These are phyloP conservation scores for Coccomyxa subellipsoidea DNA, from an alignment of 163 green algal genomes.

Conservation along the genomic window DNA sequence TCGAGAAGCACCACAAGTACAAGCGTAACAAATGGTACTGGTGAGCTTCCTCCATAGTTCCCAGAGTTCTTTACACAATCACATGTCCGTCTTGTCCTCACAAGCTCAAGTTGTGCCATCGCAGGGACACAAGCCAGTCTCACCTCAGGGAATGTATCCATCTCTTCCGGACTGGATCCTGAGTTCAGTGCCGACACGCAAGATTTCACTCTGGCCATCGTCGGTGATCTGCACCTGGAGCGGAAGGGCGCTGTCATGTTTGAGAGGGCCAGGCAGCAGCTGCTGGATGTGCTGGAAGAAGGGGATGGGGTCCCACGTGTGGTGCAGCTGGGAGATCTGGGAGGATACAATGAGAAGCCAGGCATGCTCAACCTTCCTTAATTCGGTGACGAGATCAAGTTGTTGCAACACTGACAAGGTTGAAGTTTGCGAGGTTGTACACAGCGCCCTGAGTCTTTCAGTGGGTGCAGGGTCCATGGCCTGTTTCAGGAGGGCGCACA, in stretches of 20 bases:
- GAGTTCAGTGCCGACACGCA: neutral
- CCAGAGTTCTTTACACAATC: neutral
- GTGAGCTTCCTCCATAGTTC: neutral
- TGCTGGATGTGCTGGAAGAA: slow-evolving; percentile 32
- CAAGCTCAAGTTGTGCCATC: no score
- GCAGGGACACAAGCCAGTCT: no score
- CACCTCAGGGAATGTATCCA: neutral
- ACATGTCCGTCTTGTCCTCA: no score
- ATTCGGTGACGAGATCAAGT: no score
- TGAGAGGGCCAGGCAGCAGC: slow-evolving; percentile 51
- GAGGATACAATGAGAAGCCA: slow-evolving; percentile 58
- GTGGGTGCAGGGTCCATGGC: slow-evolving; percentile 28
- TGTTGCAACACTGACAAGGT: no score
- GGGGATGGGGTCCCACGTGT: slow-evolving; percentile 27
- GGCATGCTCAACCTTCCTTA: no score
- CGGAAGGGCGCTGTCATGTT: slow-evolving; percentile 56
- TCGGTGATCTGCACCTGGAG: slow-evolving; percentile 76
- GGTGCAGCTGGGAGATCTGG: slow-evolving; percentile 79
- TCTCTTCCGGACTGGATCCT: neutral
- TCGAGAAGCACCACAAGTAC: neutral
- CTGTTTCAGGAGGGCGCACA: slow-evolving; percentile 60
- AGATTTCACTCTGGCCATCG: slow-evolving; percentile 30
- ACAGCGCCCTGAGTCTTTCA: no score
- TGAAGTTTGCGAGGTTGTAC: no score
- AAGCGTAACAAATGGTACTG: neutral